A percentile compares a stretch with the other conserved stretches of the same genome.
These are phyloP conservation scores for Mucor irregularis DNA, from an alignment of 371 early-diverging fungal species.

Conservation along the genomic window DNA sequence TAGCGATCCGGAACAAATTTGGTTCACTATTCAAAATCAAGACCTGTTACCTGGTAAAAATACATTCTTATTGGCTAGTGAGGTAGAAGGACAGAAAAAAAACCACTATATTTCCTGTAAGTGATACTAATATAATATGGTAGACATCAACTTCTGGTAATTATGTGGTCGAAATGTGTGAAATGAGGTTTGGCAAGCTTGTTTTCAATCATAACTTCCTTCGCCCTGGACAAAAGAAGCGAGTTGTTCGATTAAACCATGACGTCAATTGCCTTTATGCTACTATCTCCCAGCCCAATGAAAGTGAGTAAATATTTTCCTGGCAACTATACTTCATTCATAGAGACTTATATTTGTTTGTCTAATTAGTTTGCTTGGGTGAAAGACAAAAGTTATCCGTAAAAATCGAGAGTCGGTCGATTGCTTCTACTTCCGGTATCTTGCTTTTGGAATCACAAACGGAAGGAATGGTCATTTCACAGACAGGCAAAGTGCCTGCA, in stretches of 20 bases:
- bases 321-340: too few relatives aligned
- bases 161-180: slow-evolving; percentile 65
- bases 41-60: slow-evolving; percentile 68
- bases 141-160: slow-evolving; percentile 65
- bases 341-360: too few relatives aligned
- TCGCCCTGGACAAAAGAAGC: slow-evolving; percentile 60
- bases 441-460: slow-evolving; percentile 40
- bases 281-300: slow-evolving; percentile 37
- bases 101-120: not conserved
- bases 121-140: not conserved
- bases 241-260: slow-evolving; percentile 58
- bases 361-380: slow-evolving; percentile 40
- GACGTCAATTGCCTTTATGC: slow-evolving; percentile 37
- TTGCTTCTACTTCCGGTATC: slow-evolving; percentile 20
- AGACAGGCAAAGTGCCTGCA: not conserved
- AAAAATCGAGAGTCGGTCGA: slow-evolving; percentile 27
- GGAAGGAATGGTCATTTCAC: slow-evolving; percentile 40
- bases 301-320: slow-evolving; percentile 28
- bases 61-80: slow-evolving; percentile 58
- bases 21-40: slow-evolving; percentile 42
- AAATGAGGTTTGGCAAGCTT: slow-evolving; percentile 58
- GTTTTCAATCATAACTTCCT: slow-evolving; percentile 63
- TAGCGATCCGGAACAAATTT: slow-evolving; percentile 57
- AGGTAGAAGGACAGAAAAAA: slow-evolving; percentile 34
- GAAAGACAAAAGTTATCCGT: slow-evolving; percentile 46